Evolutionary conservation across 169 alveolate genomes (phyloP), one percentile per base, ranked within the genome.

Genomic region (Cryptosporidium viatorum): DNA sequence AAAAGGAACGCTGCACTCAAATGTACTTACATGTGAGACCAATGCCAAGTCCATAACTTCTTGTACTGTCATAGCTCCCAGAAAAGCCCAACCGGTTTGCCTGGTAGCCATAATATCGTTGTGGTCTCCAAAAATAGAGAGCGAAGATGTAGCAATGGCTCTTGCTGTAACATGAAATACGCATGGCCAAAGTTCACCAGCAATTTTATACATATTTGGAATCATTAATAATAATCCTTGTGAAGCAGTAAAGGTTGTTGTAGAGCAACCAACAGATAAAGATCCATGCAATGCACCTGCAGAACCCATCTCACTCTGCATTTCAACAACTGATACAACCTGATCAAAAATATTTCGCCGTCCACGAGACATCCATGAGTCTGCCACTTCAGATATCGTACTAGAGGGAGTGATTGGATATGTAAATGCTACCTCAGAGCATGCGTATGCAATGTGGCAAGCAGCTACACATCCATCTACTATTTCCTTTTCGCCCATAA

Each of bases 221-320:
- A 92, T 85, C 94, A 92, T 92, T 51, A 92, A 70, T 5, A 92
- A 85, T 58, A 92, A 70, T 3, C 94, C 94, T 33, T 92, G 94
- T 7, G 92, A 84, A 41, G 94, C 94, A 6, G 94, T 92, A 86
- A 87, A 91, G 29, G 93, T 87, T 33, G 94, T 92, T 51, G 86
- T 29, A 14, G 86, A 60, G 18, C 93, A 91, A 3, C 94, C 94
- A 4, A 92, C 91, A 29, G 91, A 86, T 39, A 92, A 45, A 62
- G 93, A 70, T n/a, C 94, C 94, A 59, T 92, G 94, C 50, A 92
- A 60, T 31, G 93, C 94, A 0, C 94, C 94, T 14, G 94, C 93
- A 6, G 94, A 92, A n/a, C 94, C 94, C 43, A 91, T 92, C 23
- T 92, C 94, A 59, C 92, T 75, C 50, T 92, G 94, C 94, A 92